phyloP scores from a whole-genome alignment of 805 yeast genomes.

The Cyberlindnera saturnus region DNA sequence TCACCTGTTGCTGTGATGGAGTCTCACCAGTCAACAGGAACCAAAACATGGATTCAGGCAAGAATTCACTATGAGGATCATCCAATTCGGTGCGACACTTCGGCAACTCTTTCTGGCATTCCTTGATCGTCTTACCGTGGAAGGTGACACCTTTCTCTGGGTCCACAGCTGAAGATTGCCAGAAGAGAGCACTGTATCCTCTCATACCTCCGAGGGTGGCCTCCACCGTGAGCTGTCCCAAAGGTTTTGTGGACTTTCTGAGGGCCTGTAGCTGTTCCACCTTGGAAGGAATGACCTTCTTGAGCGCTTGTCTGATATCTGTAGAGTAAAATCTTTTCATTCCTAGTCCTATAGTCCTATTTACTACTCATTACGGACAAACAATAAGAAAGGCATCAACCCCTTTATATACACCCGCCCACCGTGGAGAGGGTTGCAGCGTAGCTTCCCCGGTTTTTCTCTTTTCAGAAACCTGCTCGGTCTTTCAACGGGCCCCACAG shows the following conservation, averaged over 20 bases:
- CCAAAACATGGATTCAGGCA: conserved; percentile 79
- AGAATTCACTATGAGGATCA: conserved; percentile 44
- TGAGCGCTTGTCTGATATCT: conserved; percentile 22
- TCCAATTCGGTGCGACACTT: conserved; percentile 31
- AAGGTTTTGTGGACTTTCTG: conserved; percentile 30
- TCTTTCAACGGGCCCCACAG: neutral
- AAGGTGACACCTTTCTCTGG: conserved; percentile 72
- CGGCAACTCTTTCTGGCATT: conserved; percentile 63
- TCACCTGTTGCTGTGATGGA: conserved; percentile 56
- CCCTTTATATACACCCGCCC: neutral
- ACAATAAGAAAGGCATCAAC: neutral
- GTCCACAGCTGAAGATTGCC: conserved; percentile 79
- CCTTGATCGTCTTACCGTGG: conserved; percentile 71
- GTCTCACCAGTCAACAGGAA: conserved; percentile 67
- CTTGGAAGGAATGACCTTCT: conserved; percentile 36
- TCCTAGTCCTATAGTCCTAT: neutral
- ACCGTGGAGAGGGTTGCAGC: neutral
- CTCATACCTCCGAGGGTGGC: conserved; percentile 69
- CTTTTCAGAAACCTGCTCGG: conserved; percentile 1
- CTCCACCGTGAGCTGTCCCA: conserved; percentile 41
- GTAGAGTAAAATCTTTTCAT: conserved; percentile 9
- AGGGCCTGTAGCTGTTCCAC: conserved; percentile 34
- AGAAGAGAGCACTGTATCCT: conserved; percentile 65
- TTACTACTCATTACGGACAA: neutral
- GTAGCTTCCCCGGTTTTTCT: neutral